Percentiles rank a stretch among this genome's conserved stretches.
phyloP scores from a whole-genome alignment of 2,329 filamentous ascomycete genomes.

The Fusarium nodosum region DNA sequence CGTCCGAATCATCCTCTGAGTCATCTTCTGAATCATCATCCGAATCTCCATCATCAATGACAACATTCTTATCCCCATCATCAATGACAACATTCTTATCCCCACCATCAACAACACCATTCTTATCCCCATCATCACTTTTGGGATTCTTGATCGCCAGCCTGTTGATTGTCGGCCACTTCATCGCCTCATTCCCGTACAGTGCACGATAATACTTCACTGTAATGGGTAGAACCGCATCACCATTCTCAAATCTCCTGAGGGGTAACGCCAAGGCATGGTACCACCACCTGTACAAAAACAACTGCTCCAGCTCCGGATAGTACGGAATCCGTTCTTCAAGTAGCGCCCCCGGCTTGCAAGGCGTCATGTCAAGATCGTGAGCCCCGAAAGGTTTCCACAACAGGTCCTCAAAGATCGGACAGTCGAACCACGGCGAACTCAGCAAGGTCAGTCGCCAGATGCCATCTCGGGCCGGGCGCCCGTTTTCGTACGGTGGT shows the following conservation, averaged over 20 bases:
- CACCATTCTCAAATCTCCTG: slow-evolving; percentile 36
- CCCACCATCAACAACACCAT: no score
- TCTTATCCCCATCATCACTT: no score
- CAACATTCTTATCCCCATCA: no score
- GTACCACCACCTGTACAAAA: slow-evolving; percentile 47
- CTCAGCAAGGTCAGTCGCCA: slow-evolving; percentile 43
- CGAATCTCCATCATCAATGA: no score
- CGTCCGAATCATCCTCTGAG: no score
- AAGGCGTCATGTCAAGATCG: neutral
- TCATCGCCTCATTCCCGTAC: slow-evolving; percentile 17
- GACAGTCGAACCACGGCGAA: slow-evolving; percentile 50
- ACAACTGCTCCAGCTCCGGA: slow-evolving; percentile 44
- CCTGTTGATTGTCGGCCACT: slow-evolving; percentile 6
- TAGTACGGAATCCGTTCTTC: neutral
- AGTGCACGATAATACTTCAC: neutral
- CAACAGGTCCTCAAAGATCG: slow-evolving; percentile 42
- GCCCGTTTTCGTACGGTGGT: neutral
- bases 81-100: no score
- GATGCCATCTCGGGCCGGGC: slow-evolving; percentile 35
- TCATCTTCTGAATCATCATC: no score
- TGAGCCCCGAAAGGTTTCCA: neutral
- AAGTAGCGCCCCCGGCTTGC: neutral
- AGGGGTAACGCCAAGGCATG: slow-evolving; percentile 36
- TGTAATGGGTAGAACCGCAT: slow-evolving; percentile 35
- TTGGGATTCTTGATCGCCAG: no score